These are phyloP conservation scores for Prunus mume DNA, from an alignment of 306 rosid species.

Conservation along the genomic window DNA sequence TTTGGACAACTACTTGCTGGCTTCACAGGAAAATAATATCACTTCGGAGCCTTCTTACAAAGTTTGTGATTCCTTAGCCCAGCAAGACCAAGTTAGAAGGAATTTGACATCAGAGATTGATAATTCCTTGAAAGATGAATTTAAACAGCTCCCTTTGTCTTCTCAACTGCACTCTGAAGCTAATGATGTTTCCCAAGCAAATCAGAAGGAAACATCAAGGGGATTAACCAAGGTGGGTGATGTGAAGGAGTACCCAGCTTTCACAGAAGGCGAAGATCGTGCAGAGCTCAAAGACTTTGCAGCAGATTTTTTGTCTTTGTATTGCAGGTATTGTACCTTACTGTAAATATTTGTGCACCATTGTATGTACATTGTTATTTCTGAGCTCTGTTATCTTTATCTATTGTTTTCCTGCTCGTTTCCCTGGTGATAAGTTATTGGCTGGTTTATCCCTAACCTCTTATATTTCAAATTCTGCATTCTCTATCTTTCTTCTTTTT, in stretches of 20 bases:
- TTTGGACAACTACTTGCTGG: slow-evolving; percentile 55
- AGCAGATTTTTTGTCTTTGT: slow-evolving; percentile 63
- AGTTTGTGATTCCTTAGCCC: slow-evolving; percentile 16
- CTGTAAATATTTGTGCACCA: background rate
- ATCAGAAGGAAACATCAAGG: slow-evolving; percentile 12
- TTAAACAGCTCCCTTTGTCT: slow-evolving; percentile 23
- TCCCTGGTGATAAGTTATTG: too few species aligned
- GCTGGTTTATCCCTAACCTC: background rate
- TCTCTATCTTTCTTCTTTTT: background rate
- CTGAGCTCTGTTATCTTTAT: background rate
- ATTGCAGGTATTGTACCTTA: slow-evolving; percentile 56
- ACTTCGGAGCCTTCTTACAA: slow-evolving; percentile 10
- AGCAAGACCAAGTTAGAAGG: slow-evolving; percentile 46
- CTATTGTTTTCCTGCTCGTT: background rate
- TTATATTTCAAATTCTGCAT: background rate
- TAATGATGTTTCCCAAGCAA: slow-evolving; percentile 22
- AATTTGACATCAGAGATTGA: slow-evolving; percentile 47
- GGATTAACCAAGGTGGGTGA: slow-evolving; percentile 19
- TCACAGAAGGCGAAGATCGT: slow-evolving; percentile 28
- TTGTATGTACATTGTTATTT: background rate
- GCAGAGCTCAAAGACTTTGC: slow-evolving; percentile 55
- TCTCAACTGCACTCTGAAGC: slow-evolving; percentile 20
- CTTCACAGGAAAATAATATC: slow-evolving; percentile 45
- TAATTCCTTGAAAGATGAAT: slow-evolving; percentile 37
- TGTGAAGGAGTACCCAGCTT: slow-evolving; percentile 25